Conservation (phyloP, 768 basidiomycete genomes). For the Gymnopilus dilepis region DNA sequence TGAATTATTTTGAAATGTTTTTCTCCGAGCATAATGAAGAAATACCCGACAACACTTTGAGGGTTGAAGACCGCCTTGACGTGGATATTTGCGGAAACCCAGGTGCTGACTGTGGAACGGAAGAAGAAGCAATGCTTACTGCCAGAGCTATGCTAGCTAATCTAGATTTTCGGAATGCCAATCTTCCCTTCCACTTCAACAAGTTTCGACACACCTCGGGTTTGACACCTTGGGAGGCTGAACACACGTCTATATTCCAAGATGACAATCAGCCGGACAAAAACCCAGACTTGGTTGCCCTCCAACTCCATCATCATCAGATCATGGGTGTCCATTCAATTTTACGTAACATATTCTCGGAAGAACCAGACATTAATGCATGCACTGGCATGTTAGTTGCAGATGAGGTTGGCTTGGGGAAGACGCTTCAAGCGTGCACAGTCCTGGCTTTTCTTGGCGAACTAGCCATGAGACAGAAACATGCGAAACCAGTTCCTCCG, state of each 20-base stretch:
- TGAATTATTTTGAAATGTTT: slow-evolving; percentile 18
- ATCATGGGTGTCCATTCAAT: slow-evolving; percentile 26
- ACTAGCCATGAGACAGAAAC: slow-evolving; percentile 1
- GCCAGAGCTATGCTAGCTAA: slow-evolving; percentile 1
- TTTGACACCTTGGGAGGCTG: slow-evolving; percentile 24
- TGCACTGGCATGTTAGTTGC: slow-evolving; percentile 11
- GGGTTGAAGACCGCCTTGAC: neutral
- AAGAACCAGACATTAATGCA: neutral
- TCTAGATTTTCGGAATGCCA: slow-evolving; percentile 25
- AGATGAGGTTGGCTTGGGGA: slow-evolving; percentile 36
- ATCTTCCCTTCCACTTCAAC: slow-evolving; percentile 25
- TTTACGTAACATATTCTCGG: slow-evolving; percentile 18
- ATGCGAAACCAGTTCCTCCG: slow-evolving; percentile 20
- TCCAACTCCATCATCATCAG: slow-evolving; percentile 29
- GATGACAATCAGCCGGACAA: too few relatives aligned
- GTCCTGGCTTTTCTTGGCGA: slow-evolving; percentile 26
- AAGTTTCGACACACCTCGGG: slow-evolving; percentile 17
- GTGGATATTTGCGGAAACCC: too few relatives aligned
- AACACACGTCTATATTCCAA: slow-evolving; percentile 20
- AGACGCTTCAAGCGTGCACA: slow-evolving; percentile 29
- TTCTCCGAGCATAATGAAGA: slow-evolving; percentile 19
- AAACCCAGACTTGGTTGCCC: neutral
- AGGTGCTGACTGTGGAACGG: slow-evolving; percentile 26
- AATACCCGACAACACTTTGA: neutral
- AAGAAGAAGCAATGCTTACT: slow-evolving; percentile 20